These are phyloP conservation scores for Diaporthe humulicola DNA, from an alignment of 2,329 filamentous ascomycete genomes.

Conservation along the genomic window DNA sequence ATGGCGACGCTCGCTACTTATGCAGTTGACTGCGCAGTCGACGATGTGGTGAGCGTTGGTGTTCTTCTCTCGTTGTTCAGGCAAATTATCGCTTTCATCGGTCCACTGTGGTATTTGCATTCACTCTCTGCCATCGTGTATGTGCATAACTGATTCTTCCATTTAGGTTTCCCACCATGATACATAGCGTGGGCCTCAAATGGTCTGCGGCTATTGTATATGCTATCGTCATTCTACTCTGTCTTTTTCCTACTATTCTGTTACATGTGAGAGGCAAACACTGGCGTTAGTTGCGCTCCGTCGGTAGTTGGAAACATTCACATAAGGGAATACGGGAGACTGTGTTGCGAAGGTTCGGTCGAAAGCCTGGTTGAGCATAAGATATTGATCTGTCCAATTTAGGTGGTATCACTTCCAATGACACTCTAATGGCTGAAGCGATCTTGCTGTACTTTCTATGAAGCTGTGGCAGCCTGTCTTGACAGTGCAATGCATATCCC, in stretches of 20 bases:
- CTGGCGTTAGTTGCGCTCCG: neutral
- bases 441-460: neutral
- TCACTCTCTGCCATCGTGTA: neutral
- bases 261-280: neutral
- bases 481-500: neutral
- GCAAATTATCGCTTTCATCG: constrained; percentile 63
- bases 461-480: neutral
- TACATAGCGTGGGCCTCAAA: constrained; percentile 26
- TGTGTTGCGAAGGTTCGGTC: neutral
- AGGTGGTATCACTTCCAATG: neutral
- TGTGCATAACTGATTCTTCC: neutral
- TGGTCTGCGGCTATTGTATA: constrained; percentile 14
- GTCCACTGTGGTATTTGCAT: constrained; percentile 45
- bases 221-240: neutral
- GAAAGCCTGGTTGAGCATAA: neutral
- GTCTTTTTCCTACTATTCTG: neutral
- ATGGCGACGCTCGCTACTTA: constrained; percentile 71
- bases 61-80: constrained; percentile 68
- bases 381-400: neutral
- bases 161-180: constrained; percentile 28
- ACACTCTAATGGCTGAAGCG: neutral
- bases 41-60: constrained; percentile 64
- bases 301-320: too few relatives aligned
- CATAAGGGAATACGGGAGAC: neutral
- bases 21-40: constrained; percentile 66